Base-by-base conservation (phyloP, 495 filamentous ascomycete species). In the Apiosordaria backusii region DNA sequence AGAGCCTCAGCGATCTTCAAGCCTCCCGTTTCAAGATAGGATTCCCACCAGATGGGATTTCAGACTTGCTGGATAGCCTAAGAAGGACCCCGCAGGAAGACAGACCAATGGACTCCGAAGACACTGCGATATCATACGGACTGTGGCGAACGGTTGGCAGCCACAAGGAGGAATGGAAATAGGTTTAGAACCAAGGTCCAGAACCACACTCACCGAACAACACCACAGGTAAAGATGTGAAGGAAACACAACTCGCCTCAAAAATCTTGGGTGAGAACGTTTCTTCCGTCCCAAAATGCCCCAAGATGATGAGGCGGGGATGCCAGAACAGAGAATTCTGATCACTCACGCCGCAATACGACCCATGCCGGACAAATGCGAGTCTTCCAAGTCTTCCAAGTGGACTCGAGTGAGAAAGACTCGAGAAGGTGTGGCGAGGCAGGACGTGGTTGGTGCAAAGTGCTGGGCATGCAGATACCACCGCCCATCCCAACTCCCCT, bases 401-500 rank as follows among this genome's bases (percentile, higher is more conserved):
- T 27, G 7, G 59, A 60, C 21, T 18, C 16, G 25, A 22, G 26
- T 29, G 26, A 61, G 59, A 61, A 55, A 19, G 0, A 0, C 18
- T 55, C 18, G 26, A 61, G 29, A 50, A 40, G 59, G 59, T 61
- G 59, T 61, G 59, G 59, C 59, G 59, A 61, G 21, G 59, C 27
- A 6, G 59, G 19, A 19, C 1, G 19, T 61, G 59, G 59, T 61
- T 61, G 59, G 59, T n/a, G 40, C 59, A 45, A 61, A 18, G 18
- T 13, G 52, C n/a, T 21, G 52, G 52, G 18, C 59, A 7, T 61
- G 59, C 26, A 61, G 26, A 61, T 29, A 61, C 26, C 57, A 45
- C 35, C 35, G 16, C 10, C 35, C 35, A 45, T 45, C 35, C 16
- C 5, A 45, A 45, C 35, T 45, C 10, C 29, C 52, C n/a, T 55